Evolutionary conservation across 2,329 filamentous ascomycete genomes (phyloP), one percentile per base, ranked within the genome.

Genomic region (Ascosphaera aggregata): DNA sequence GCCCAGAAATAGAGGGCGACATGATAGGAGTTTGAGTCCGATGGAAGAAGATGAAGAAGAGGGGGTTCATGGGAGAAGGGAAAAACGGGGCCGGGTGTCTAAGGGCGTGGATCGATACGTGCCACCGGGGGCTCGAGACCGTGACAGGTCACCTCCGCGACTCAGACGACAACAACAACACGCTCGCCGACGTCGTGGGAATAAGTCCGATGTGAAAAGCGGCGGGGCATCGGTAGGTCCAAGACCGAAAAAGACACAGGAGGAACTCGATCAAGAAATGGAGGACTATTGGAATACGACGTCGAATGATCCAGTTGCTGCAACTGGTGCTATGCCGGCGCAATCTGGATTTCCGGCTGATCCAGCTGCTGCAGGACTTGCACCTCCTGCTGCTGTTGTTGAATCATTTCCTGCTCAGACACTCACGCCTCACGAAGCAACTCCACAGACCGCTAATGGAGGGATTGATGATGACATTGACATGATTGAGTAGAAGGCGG

Each of bases 201-300:
- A 46, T 17, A 15, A 16, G 9, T 5, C 7, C 34, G 34, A 15
- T 18, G 27, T 9, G 15, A 31, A 35, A 15, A 16, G n/a, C 34
- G 18, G 34, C 34, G 67, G 68, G 31, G n/a, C n/a, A n/a, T n/a
- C n/a, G n/a, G n/a, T 9, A 15, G 34, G n/a, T 15, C 7, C 34
- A 7, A 69, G 80, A 37, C 66, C 73, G 2, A 77, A 73, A 58
- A 93, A 92, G 68, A 93, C 85, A 0, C 78, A 84, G 47, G 80
- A 92, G 49, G 81, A 94, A 54, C 65, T 94, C 32, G 85, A 94
- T 54, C 81, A 80, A n/a, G 85, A 94, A 59, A 94, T 94, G 85
- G 82, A 76, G 20, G 81, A 93, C 52, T 94, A 94, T 57, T 94
- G 82, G 64, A 74, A 68, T 20, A 62, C 60, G 18, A 55, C 56